Evolutionary conservation across 345 rosid species (phyloP).

Genomic region (Fremontodendron californicum): DNA sequence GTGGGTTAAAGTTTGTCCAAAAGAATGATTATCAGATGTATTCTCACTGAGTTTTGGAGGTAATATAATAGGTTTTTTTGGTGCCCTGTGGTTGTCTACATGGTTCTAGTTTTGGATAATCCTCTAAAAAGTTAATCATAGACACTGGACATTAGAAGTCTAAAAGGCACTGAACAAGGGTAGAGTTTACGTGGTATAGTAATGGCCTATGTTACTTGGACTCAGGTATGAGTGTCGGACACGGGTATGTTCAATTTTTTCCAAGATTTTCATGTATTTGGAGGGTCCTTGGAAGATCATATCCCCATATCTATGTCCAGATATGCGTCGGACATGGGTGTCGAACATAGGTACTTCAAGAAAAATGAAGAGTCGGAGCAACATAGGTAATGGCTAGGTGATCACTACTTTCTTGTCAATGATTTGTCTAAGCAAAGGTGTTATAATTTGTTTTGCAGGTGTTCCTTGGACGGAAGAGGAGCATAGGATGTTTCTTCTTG

Average conservation of each 20-base stretch:
- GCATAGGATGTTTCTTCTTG: no score
- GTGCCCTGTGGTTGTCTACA: background rate
- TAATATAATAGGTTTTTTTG: background rate
- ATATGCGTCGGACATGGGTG: no score
- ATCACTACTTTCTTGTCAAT: background rate
- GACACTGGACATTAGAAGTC: background rate
- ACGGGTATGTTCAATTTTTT: no score
- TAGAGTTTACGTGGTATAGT: background rate
- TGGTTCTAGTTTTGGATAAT: background rate
- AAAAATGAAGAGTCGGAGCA: no score
- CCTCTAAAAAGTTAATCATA: background rate
- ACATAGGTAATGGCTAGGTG: background rate
- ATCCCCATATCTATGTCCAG: no score
- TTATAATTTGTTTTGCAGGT: no score
- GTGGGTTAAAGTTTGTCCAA: background rate
- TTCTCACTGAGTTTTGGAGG: background rate
- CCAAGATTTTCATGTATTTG: no score
- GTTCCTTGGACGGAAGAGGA: no score
- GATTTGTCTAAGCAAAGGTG: conserved; percentile 15
- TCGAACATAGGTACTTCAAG: no score
- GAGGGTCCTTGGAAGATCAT: no score
- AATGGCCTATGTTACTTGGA: no score
- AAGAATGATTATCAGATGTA: background rate
- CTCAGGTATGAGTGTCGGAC: no score
- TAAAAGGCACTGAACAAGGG: background rate